Evolutionary conservation across 169 alveolate genomes (phyloP).

Genomic region (Cystoisospora suis): DNA sequence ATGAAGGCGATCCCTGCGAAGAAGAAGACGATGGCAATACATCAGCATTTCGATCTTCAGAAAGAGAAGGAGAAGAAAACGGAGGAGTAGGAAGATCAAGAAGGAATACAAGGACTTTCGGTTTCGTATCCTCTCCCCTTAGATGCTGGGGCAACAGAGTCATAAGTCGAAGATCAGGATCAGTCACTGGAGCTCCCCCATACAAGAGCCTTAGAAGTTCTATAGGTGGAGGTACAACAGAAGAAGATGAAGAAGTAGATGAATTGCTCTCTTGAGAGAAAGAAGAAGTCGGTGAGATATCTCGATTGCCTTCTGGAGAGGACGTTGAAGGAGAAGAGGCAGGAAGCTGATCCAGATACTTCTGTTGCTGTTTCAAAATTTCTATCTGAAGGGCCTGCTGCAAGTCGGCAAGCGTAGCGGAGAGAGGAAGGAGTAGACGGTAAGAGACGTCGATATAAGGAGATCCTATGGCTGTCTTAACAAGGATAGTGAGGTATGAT

Average conservation of each 20-base stretch:
- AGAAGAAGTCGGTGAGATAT: not conserved
- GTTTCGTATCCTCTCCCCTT: not conserved
- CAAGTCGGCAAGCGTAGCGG: not conserved
- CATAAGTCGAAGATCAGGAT: not conserved
- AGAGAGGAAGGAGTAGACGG: not conserved
- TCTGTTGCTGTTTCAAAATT: not conserved
- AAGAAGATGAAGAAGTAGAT: not conserved
- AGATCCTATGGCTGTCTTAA: not conserved
- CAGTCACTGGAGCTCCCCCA: not conserved
- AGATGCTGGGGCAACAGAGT: not conserved
- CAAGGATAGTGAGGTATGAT: not conserved
- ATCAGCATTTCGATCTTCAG: not conserved
- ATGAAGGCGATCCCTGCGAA: too few species aligned
- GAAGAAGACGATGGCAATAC: too few species aligned
- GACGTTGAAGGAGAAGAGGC: not conserved
- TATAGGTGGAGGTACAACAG: not conserved
- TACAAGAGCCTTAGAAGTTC: not conserved
- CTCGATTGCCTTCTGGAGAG: too few species aligned
- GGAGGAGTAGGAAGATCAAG: slow-evolving; percentile 21
- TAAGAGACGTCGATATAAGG: not conserved
- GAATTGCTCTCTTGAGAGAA: not conserved
- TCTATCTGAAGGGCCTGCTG: not conserved
- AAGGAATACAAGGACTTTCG: not conserved
- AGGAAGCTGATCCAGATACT: not conserved
- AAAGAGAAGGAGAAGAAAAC: not conserved